Evolutionary conservation across 495 filamentous ascomycete genomes (phyloP).

Genomic region (Cercophora samala): DNA sequence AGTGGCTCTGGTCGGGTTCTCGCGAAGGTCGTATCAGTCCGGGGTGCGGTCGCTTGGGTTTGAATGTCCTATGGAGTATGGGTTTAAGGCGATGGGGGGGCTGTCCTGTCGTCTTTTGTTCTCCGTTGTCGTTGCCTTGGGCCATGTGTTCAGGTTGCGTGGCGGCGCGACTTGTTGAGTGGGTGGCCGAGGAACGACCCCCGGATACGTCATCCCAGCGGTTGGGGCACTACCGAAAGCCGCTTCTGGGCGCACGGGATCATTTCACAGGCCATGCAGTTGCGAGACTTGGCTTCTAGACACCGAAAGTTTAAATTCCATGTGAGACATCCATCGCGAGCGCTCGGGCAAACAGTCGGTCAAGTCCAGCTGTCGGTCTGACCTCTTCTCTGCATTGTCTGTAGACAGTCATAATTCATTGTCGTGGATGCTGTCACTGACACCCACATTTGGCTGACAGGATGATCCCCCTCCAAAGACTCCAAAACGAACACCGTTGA

Average conservation of each 20-base stretch:
- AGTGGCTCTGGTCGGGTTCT: conserved; percentile 7
- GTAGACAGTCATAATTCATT: neutral
- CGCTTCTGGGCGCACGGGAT: conserved; percentile 4
- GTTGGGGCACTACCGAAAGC: conserved; percentile 4
- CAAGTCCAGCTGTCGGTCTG: neutral
- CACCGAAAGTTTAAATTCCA: neutral
- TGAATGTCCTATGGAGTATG: neutral
- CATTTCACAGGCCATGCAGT: neutral
- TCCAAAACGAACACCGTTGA: neutral
- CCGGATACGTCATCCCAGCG: conserved; percentile 17
- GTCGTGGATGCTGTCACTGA: neutral
- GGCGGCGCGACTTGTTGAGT: conserved; percentile 12
- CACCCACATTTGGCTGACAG: neutral
- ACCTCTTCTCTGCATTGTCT: neutral
- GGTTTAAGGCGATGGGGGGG: neutral
- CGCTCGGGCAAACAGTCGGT: neutral
- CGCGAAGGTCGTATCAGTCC: neutral
- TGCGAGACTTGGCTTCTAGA: neutral
- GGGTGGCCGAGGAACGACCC: conserved; percentile 1
- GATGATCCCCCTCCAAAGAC: neutral
- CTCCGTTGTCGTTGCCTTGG: conserved; percentile 12
- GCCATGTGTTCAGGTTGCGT: conserved; percentile 13
- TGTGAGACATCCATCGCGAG: neutral
- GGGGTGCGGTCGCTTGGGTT: neutral
- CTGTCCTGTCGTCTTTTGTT: neutral